These are phyloP conservation scores for Cladophialophora chaetospira DNA, from an alignment of 2,329 filamentous ascomycete species.

Conservation along the genomic window DNA sequence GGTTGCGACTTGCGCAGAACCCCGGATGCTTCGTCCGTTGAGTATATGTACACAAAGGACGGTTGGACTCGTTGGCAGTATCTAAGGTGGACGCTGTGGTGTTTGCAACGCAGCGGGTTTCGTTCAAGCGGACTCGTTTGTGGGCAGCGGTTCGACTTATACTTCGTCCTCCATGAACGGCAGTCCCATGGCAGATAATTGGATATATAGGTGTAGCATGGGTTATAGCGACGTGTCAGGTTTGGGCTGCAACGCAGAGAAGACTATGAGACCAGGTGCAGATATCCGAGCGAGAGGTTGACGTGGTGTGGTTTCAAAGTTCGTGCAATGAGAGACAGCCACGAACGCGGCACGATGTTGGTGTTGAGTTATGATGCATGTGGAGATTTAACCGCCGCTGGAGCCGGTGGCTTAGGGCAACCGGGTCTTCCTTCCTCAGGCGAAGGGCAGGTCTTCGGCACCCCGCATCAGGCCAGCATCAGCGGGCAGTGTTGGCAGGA, in stretches of 20 bases:
- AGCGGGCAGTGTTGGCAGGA: neutral
- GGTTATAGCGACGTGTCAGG: neutral
- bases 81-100: too few relatives aligned
- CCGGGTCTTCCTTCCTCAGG: too few relatives aligned
- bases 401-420: conserved; percentile 11
- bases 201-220: neutral
- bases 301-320: conserved; percentile 15
- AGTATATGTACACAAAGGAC: too few relatives aligned
- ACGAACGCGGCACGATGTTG: conserved; percentile 15
- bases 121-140: too few relatives aligned
- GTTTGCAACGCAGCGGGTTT: too few relatives aligned
- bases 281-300: neutral
- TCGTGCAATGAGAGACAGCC: conserved; percentile 12
- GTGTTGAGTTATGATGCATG: conserved; percentile 9
- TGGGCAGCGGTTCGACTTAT: too few relatives aligned
- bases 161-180: neutral
- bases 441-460: neutral
- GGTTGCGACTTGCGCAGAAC: too few relatives aligned
- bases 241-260: conserved; percentile 14
- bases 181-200: neutral
- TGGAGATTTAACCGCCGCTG: neutral
- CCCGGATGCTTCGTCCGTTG: too few relatives aligned
- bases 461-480: neutral
- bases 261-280: neutral
- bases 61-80: neutral